Evolutionary conservation across 371 early-diverging fungal species (phyloP).

Genomic region (Funneliformis caledonium): DNA sequence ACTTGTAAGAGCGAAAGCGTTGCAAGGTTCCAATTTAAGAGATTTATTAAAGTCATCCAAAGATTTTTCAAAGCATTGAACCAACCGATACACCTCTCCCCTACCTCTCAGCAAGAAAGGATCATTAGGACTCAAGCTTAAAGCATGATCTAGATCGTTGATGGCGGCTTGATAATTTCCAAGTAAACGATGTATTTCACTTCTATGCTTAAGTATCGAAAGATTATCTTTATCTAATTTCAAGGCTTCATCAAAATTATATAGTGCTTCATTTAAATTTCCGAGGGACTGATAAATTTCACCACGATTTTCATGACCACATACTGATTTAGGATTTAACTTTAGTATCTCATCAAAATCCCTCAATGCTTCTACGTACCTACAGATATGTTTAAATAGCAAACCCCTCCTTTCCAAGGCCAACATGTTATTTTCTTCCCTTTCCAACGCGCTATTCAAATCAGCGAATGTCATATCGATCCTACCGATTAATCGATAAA

Average conservation of each 20-base stretch:
- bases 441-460: conserved; percentile 16
- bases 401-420: conserved; percentile 13
- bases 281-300: not conserved
- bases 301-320: conserved; percentile 8
- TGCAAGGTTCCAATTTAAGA: conserved; percentile 19
- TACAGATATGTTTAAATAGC: not conserved
- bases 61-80: conserved; percentile 9
- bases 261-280: conserved; percentile 8
- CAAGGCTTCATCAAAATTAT: conserved; percentile 15
- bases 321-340: not conserved
- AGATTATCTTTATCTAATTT: not conserved
- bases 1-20: conserved; percentile 4
- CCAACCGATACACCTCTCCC: conserved; percentile 32
- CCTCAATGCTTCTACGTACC: conserved; percentile 11
- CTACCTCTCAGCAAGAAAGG: conserved; percentile 9
- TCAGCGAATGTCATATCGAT: conserved; percentile 13
- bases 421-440: conserved; percentile 11
- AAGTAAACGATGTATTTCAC: conserved; percentile 11
- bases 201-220: not conserved
- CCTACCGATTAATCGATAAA: conserved; percentile 11
- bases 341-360: conserved; percentile 35
- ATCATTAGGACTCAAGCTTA: conserved; percentile 22
- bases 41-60: conserved; percentile 15
- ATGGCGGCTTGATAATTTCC: conserved; percentile 22
- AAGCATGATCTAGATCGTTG: conserved; percentile 20